phyloP scores from a whole-genome alignment of 2,329 filamentous ascomycete species.

The Xylariaceae sp. region DNA sequence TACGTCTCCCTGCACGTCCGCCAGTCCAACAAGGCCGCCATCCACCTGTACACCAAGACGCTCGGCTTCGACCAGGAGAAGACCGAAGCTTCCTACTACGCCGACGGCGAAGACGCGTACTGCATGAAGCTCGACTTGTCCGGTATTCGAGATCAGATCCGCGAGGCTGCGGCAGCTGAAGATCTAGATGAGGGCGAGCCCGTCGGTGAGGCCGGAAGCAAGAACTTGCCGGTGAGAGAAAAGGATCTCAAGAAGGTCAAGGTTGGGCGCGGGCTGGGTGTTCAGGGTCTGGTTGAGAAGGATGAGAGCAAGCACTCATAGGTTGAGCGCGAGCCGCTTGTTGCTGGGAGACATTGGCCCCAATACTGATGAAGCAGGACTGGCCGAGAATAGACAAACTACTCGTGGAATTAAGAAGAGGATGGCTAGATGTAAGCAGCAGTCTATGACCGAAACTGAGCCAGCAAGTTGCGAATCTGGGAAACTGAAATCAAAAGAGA shows the following conservation, averaged over 20 bases:
- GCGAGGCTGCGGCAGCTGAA: constrained; percentile 40
- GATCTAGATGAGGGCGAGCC: constrained; percentile 62
- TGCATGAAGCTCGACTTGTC: constrained; percentile 85
- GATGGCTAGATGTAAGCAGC: too few species aligned
- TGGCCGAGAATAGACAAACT: too few species aligned
- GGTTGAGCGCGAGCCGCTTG: too few species aligned
- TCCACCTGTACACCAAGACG: constrained; percentile 89
- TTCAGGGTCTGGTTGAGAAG: constrained; percentile 72
- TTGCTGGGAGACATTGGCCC: too few species aligned
- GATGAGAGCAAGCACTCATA: constrained; percentile 53
- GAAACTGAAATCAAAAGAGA: too few species aligned
- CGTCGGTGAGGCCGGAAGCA: constrained; percentile 52
- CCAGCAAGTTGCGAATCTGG: too few species aligned
- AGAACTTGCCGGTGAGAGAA: constrained; percentile 20
- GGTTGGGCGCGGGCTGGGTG: constrained; percentile 75
- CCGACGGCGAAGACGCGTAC: constrained; percentile 93
- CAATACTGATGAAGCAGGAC: too few species aligned
- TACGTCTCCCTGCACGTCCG: constrained; percentile 97
- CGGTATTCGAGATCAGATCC: constrained; percentile 52
- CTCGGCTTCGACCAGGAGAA: constrained; percentile 86
- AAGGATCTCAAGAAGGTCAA: constrained; percentile 75
- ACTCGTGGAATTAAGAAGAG: neutral
- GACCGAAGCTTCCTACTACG: constrained; percentile 87
- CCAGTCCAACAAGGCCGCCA: constrained; percentile 84
- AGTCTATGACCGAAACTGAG: too few species aligned